Percentiles rank a stretch among this genome's conserved stretches.
phyloP scores from a whole-genome alignment of 805 yeast species.

The Yamadazyma phyllophila region DNA sequence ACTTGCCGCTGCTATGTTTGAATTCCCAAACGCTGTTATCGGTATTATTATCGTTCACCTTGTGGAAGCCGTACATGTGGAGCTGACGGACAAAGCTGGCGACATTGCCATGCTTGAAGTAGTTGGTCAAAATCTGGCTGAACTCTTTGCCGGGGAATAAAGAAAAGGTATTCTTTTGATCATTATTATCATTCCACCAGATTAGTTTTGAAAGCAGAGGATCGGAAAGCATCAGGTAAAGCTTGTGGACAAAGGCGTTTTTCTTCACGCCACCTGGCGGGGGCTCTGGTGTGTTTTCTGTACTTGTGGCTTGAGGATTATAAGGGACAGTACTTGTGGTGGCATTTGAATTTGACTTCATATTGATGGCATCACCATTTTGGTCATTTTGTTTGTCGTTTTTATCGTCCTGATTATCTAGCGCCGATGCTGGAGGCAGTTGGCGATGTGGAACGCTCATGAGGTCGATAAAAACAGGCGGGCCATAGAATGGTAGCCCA shows the following conservation, averaged over 20 bases:
- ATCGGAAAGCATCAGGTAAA: conserved; percentile 40
- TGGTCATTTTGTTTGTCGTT: background rate
- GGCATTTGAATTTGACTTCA: no score
- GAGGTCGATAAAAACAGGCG: background rate
- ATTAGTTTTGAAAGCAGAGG: conserved; percentile 33
- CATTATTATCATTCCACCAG: conserved; percentile 45
- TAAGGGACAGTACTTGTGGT: background rate
- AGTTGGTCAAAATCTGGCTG: conserved; percentile 59
- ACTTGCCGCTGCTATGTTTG: conserved; percentile 51
- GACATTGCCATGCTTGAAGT: conserved; percentile 92
- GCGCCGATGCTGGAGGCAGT: background rate
- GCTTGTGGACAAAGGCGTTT: conserved; percentile 57
- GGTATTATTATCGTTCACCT: conserved; percentile 48
- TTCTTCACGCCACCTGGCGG: conserved; percentile 32
- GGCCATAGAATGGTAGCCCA: background rate
- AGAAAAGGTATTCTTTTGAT: conserved; percentile 55
- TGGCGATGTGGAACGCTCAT: background rate
- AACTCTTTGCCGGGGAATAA: conserved; percentile 64
- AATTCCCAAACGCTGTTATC: conserved; percentile 49
- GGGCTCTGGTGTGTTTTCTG: conserved; percentile 20
- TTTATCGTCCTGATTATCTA: background rate
- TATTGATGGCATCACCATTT: no score
- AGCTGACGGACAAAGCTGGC: conserved; percentile 91
- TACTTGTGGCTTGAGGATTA: conserved; percentile 13
- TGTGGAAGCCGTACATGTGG: conserved; percentile 96